Conservation (phyloP, 1,284 basidiomycete genomes). For the Ustilago esculenta region DNA sequence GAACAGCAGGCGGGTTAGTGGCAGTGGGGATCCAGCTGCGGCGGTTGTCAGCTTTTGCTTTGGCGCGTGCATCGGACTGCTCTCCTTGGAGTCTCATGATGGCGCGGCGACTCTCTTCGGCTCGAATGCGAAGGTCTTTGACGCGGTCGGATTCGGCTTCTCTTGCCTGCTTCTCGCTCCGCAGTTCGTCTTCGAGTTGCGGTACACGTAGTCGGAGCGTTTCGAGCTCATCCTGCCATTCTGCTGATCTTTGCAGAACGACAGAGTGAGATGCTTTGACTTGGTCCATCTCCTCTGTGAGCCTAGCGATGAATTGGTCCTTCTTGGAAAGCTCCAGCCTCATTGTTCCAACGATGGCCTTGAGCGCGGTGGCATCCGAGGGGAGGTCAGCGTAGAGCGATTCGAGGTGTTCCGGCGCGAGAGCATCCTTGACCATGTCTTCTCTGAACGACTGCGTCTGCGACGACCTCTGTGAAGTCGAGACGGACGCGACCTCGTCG, state of each 20-base stretch:
- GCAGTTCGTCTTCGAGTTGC: conserved; percentile 29
- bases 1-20: conserved; percentile 13
- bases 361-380: conserved; percentile 43
- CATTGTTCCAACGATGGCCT: conserved; percentile 52
- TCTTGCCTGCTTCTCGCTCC: conserved; percentile 34
- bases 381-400: conserved; percentile 48
- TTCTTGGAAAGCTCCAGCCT: conserved; percentile 42
- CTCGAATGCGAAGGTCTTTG: conserved; percentile 59
- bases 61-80: conserved; percentile 49
- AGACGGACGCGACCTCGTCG: conserved; percentile 26
- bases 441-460: conserved; percentile 14
- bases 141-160: conserved; percentile 59
- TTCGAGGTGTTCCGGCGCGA: conserved; percentile 39
- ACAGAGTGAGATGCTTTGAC: conserved; percentile 52
- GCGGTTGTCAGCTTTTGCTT: conserved; percentile 49
- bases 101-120: conserved; percentile 59
- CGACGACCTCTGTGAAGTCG: conserved; percentile 26
- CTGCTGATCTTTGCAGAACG: conserved; percentile 48
- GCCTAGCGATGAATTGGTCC: conserved; percentile 27
- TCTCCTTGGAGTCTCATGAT: conserved; percentile 62
- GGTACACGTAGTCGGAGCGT: conserved; percentile 33
- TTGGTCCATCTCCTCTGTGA: conserved; percentile 44
- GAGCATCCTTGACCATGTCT: conserved; percentile 13
- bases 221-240: conserved; percentile 60
- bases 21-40: conserved; percentile 44